Evolutionary conservation across 78 protist genomes (phyloP), one percentile per base, ranked within the genome.

Genomic region (Dictyostelium brefeldianum): DNA sequence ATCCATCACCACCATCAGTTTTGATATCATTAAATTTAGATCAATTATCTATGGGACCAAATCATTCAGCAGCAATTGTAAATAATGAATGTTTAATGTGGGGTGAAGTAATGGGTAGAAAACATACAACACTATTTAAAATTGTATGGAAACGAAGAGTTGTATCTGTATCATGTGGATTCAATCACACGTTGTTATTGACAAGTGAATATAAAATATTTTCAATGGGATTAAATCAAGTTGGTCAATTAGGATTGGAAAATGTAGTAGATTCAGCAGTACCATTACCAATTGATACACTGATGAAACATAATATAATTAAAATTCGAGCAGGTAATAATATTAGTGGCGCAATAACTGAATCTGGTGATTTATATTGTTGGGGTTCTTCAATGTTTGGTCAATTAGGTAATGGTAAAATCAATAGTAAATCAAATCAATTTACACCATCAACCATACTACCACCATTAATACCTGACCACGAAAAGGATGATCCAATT

Each of bases 51-150:
- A 74, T 87, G 75, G 93, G 93, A 17, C 31, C 79, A 12, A 77
- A 87, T 51, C 93, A 87, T 50, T 74, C 93, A 53, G 93, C 93
- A 8, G 93, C 84, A 7, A 87, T 87, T 48, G 83, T 77, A 46
- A 87, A 87, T 67, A 70, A 62, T 54, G 93, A 87, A 47, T 87
- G 93, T 87, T 65, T 77, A 29, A 87, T 87, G 93, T 87, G 93
- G 93, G 93, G 93, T 5, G 93, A 74, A 25, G 93, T 87, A 41
- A 47, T 87, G 83, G 93, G 93, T 12, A 41, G 93, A 65, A 87
- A 87, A 36, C 84, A 87, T 50, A 87, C 78, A 0, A 87, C 93
- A 0, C 71, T 87, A 14, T 87, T 87, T 65, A 87, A 77, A 59
- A 77, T 87, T 43, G 93, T 87, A 46, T 87, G 93, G 93, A 48